These are phyloP conservation scores for Thielaviopsis euricoi DNA, from an alignment of 2,329 filamentous ascomycete species.

Conservation along the genomic window DNA sequence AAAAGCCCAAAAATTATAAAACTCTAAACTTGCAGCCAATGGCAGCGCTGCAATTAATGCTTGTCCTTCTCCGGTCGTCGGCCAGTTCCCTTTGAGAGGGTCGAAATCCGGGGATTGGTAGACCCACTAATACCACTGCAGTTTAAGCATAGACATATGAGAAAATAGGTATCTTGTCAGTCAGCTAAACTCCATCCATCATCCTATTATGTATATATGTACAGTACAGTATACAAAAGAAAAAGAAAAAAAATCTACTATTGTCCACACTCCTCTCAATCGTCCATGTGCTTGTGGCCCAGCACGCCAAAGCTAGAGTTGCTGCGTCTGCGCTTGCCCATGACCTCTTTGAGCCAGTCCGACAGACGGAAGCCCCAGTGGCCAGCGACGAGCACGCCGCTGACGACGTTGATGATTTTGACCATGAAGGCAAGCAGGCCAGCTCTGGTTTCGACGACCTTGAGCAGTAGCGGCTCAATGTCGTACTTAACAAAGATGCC, in stretches of 20 bases:
- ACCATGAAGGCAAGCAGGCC: slow-evolving; percentile 60
- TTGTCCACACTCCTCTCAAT: neutral
- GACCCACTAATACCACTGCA: neutral
- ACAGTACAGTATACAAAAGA: neutral
- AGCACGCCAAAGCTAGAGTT: slow-evolving; percentile 30
- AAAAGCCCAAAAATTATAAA: too few species aligned
- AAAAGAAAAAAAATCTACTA: neutral
- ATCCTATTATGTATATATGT: neutral
- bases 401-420: slow-evolving; percentile 77
- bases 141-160: neutral
- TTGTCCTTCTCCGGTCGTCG: slow-evolving; percentile 9
- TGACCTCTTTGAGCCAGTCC: slow-evolving; percentile 51
- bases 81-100: neutral
- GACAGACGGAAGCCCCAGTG: slow-evolving; percentile 82
- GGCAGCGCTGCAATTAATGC: slow-evolving; percentile 1
- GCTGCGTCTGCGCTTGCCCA: slow-evolving; percentile 31
- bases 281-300: slow-evolving; percentile 25
- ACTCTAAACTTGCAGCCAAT: slow-evolving; percentile 4
- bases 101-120: neutral
- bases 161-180: neutral
- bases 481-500: slow-evolving; percentile 98
- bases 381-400: slow-evolving; percentile 79
- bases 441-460: slow-evolving; percentile 66
- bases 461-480: slow-evolving; percentile 85
- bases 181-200: neutral